Base-by-base conservation (phyloP, 192 early-diverging fungal genomes). In the Fimicolochytrium jonesii region DNA sequence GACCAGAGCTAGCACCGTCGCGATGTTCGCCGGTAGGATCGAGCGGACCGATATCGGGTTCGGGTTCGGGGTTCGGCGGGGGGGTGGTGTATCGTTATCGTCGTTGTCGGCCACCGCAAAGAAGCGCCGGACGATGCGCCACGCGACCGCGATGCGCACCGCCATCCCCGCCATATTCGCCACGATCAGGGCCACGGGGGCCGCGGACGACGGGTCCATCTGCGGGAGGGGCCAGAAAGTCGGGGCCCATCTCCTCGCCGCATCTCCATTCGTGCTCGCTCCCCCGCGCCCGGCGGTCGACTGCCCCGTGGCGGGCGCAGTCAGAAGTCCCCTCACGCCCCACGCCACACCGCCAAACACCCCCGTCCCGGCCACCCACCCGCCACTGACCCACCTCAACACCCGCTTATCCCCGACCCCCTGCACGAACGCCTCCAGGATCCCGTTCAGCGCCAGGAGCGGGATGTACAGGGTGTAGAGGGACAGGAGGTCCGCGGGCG, bases 391-490 rank as follows among this genome's bases (percentile, higher is more conserved):
- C 18, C 60, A 41, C 4, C 69, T 31, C 9, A 98, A 70, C 46
- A 87, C 82, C 1, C 67, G 59, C 36, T 80, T 71, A 4, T 87
- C 73, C 0, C 87, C 96, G 18, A 92, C 90, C 2, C 88, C 90
- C 61, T 94, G 92, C 18, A 96, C 80, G 70, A 94, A 97, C 1
- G 88, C 90, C 67, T 99, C 96, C 4, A 90, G 87, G 50, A 99
- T 88, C 0, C 96, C 96, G 68, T 99, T 99, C 29, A 94, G 51
- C 11, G 92, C 96, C 90, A 97, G 88, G 10, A 96, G 55, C 3
- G 96, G 96, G 0, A 99, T 80, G 76, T 94, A 99, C 32, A 89
- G 59, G 59, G 92, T 95, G 66, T 96, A 99, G 0, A 81, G 68
- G 1, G 83, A 69, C 33, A 97, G 70, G 0, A 88, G 84, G 33